These are phyloP conservation scores for Thermomucor indicae-seudaticae DNA, from an alignment of 371 early-diverging fungal species.

Conservation along the genomic window DNA sequence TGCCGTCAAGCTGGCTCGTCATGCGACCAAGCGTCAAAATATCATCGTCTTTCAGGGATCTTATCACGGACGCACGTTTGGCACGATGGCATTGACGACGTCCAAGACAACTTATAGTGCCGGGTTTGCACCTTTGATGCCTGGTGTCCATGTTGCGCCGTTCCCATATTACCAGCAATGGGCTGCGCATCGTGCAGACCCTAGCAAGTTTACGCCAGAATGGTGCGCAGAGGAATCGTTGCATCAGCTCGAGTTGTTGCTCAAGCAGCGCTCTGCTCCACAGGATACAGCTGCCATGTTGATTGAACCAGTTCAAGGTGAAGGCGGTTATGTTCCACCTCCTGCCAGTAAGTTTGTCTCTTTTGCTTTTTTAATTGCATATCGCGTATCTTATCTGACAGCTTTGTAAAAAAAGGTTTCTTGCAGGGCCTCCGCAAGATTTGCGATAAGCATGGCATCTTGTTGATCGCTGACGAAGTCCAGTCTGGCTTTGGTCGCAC, in stretches of 20 bases:
- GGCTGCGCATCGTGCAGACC: constrained; percentile 38
- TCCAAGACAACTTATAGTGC: constrained; percentile 53
- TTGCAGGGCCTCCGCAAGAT: constrained; percentile 57
- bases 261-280: constrained; percentile 47
- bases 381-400: not conserved
- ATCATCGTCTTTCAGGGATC: constrained; percentile 52
- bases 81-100: constrained; percentile 55
- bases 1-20: constrained; percentile 52
- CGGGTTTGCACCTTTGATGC: constrained; percentile 53
- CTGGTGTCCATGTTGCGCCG: constrained; percentile 52
- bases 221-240: constrained; percentile 46
- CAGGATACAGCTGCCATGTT: constrained; percentile 69
- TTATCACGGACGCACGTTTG: constrained; percentile 58
- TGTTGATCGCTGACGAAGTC: constrained; percentile 31
- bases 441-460: constrained; percentile 48
- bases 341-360: constrained; percentile 35
- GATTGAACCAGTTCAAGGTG: constrained; percentile 81
- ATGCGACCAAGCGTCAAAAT: constrained; percentile 54
- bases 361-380: no score
- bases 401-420: constrained; percentile 33
- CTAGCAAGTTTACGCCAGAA: constrained; percentile 30
- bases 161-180: constrained; percentile 52
- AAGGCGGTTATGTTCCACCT: constrained; percentile 80
- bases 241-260: constrained; percentile 41
- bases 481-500: constrained; percentile 32